Evolutionary conservation across 768 basidiomycete genomes (phyloP).

Genomic region (Leccinum variicolor): DNA sequence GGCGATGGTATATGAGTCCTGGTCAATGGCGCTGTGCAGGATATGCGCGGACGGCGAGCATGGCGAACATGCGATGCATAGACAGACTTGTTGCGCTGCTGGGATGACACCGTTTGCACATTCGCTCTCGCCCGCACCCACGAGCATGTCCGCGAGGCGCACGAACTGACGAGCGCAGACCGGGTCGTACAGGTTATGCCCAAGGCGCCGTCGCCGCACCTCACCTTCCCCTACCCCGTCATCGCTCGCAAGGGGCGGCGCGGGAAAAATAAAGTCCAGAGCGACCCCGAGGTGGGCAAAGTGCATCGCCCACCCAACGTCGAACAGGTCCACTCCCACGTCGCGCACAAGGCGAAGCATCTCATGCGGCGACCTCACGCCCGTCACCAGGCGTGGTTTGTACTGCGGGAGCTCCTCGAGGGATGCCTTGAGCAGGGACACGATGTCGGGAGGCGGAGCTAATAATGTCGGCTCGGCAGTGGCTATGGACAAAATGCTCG

Average conservation of each 20-base stretch:
- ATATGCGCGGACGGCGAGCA: constrained; percentile 32
- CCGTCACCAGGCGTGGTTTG: constrained; percentile 66
- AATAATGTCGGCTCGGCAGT: background rate
- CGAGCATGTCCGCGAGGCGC: constrained; percentile 43
- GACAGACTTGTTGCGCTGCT: constrained; percentile 32
- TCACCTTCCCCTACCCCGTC: background rate
- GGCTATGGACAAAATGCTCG: background rate
- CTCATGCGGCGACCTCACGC: constrained; percentile 64
- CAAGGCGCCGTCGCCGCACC: constrained; percentile 34
- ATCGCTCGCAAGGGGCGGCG: constrained; percentile 9
- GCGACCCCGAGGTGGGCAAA: constrained; percentile 71
- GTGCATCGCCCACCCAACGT: constrained; percentile 65
- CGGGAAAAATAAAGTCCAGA: constrained; percentile 76
- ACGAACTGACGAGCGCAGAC: constrained; percentile 60
- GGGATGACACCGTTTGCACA: background rate
- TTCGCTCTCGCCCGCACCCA: constrained; percentile 11
- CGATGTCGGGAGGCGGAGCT: constrained; percentile 15
- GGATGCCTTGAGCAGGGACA: constrained; percentile 55
- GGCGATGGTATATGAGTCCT: constrained; percentile 15
- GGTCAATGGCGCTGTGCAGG: constrained; percentile 46
- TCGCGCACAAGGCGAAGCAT: constrained; percentile 61
- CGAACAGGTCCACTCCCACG: constrained; percentile 75
- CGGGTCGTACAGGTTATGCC: constrained; percentile 68
- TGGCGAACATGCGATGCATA: constrained; percentile 58
- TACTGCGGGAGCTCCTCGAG: constrained; percentile 45